Percentiles rank a stretch among this genome's conserved stretches.
phyloP scores from a whole-genome alignment of 192 early-diverging fungal genomes.

The Linnemannia schmuckeri region DNA sequence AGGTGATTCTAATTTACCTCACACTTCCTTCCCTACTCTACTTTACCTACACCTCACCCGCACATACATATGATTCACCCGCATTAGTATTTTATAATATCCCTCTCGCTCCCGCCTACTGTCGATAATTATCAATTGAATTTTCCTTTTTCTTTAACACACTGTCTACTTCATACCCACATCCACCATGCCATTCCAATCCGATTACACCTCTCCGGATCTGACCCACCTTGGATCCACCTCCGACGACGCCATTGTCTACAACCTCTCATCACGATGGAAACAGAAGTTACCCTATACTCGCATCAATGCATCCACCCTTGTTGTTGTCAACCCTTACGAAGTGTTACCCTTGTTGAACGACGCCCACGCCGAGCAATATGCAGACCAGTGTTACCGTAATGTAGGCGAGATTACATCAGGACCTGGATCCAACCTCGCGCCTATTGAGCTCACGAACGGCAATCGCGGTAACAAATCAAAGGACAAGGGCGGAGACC shows the following conservation, averaged over 20 bases:
- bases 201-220: conserved; percentile 53
- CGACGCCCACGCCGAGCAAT: conserved; percentile 60
- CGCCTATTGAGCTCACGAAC: neutral
- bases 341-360: conserved; percentile 58
- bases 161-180: neutral
- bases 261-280: conserved; percentile 59
- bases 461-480: neutral
- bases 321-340: conserved; percentile 66
- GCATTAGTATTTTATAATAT: neutral
- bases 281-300: conserved; percentile 67
- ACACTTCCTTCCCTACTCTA: neutral
- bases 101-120: neutral
- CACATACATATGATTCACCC: neutral
- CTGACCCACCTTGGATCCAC: conserved; percentile 54
- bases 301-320: conserved; percentile 59
- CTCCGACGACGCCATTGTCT: conserved; percentile 63
- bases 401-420: conserved; percentile 34
- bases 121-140: neutral
- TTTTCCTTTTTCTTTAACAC: neutral
- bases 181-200: conserved; percentile 32
- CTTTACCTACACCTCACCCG: neutral
- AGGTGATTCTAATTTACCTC: neutral
- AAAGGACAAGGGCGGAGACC: conserved; percentile 22
- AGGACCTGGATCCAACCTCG: conserved; percentile 1
- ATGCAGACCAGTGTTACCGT: conserved; percentile 69